phyloP scores from a whole-genome alignment of 1,284 basidiomycete genomes.

The Papiliotrema nemorosa region DNA sequence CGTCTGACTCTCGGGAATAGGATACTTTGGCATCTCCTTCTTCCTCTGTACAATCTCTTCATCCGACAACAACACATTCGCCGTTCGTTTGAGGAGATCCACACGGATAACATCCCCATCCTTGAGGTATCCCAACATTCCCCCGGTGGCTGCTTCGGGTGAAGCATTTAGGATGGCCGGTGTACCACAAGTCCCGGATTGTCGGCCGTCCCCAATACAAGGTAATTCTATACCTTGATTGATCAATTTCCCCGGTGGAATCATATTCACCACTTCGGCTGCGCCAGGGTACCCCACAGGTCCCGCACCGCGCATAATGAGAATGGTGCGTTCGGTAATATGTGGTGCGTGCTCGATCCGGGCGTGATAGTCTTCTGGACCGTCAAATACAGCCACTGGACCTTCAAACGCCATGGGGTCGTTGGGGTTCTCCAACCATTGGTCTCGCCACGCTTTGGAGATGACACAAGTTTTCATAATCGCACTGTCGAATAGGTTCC shows the following conservation, averaged over 20 bases:
- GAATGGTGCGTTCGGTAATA: slow-evolving; percentile 36
- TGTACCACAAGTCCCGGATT: slow-evolving; percentile 46
- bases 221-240: slow-evolving; percentile 46
- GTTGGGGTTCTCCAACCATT: slow-evolving; percentile 43
- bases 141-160: slow-evolving; percentile 46
- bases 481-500: slow-evolving; percentile 46
- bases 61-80: slow-evolving; percentile 33
- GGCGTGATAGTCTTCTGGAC: slow-evolving; percentile 48
- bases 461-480: slow-evolving; percentile 52
- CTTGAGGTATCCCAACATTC: slow-evolving; percentile 44
- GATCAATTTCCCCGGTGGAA: slow-evolving; percentile 46
- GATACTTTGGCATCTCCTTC: slow-evolving; percentile 33
- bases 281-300: slow-evolving; percentile 46
- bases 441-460: slow-evolving; percentile 34
- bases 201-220: slow-evolving; percentile 47
- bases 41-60: slow-evolving; percentile 40
- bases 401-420: slow-evolving; percentile 50
- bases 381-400: slow-evolving; percentile 47
- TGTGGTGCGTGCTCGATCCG: slow-evolving; percentile 31
- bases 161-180: slow-evolving; percentile 48
- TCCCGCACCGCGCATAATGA: slow-evolving; percentile 48
- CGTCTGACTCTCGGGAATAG: slow-evolving; percentile 39
- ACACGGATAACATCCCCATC: slow-evolving; percentile 48
- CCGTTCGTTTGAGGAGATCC: slow-evolving; percentile 39
- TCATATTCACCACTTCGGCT: slow-evolving; percentile 50